These are phyloP conservation scores for Citrullus mucosospermus DNA, from an alignment of 306 rosid species.

Conservation along the genomic window DNA sequence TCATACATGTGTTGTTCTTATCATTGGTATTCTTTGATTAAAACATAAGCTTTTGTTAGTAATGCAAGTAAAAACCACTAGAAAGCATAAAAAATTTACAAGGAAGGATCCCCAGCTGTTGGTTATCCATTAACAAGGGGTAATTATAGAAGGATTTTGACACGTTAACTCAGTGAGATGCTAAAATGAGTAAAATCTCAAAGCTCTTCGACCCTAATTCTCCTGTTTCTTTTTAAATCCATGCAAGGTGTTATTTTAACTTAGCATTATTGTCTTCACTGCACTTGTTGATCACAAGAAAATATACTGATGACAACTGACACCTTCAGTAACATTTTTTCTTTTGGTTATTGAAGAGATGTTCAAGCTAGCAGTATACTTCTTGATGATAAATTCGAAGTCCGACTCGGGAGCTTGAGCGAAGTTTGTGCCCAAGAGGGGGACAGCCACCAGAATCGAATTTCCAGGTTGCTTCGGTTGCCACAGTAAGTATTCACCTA, in stretches of 20 bases:
- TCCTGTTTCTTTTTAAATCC: not conserved
- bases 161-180: not conserved
- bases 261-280: not conserved
- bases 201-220: not conserved
- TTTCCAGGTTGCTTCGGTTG: constrained; percentile 60
- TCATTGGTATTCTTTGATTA: not conserved
- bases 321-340: constrained; percentile 1
- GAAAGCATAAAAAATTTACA: not conserved
- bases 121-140: not conserved
- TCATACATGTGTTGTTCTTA: not conserved
- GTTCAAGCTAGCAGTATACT: constrained; percentile 93
- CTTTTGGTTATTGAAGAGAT: constrained; percentile 46
- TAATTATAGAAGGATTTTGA: not conserved
- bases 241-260: not conserved
- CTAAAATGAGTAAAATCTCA: not conserved
- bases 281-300: not conserved
- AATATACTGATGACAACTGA: not conserved
- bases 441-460: constrained; percentile 69
- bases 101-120: not conserved
- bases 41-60: not conserved
- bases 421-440: constrained; percentile 75
- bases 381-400: constrained; percentile 94
- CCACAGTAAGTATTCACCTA: constrained; percentile 40
- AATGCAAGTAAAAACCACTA: not conserved
- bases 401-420: constrained; percentile 80